Conservation (phyloP, 2,329 filamentous ascomycete species). For the Clonostachys rhizophaga region DNA sequence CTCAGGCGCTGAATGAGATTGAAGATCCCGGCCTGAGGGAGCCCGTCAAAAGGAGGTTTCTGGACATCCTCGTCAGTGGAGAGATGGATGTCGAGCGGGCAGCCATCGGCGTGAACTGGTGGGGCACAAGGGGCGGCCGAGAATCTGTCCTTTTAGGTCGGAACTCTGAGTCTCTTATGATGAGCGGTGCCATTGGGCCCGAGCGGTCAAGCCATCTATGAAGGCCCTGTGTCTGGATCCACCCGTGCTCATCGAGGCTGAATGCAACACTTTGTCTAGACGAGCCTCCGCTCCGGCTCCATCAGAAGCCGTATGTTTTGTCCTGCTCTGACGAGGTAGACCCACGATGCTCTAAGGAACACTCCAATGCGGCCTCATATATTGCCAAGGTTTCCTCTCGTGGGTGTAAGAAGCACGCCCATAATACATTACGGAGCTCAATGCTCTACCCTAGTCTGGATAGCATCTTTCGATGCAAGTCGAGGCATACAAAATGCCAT, state of each 20-base stretch:
- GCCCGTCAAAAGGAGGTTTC: conserved; percentile 66
- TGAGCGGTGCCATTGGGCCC: conserved; percentile 48
- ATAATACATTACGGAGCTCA: no score
- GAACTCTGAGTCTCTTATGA: conserved; percentile 26
- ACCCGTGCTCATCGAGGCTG: neutral
- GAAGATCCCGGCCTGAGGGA: conserved; percentile 57
- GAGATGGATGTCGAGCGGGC: conserved; percentile 88
- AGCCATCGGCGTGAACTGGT: conserved; percentile 78
- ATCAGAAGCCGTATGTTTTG: no score
- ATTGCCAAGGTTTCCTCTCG: no score
- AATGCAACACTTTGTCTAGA: neutral
- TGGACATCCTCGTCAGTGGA: conserved; percentile 72
- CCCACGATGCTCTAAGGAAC: no score
- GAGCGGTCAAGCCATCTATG: conserved; percentile 27
- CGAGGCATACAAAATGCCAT: no score
- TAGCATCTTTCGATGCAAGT: no score
- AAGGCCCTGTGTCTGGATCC: conserved; percentile 1
- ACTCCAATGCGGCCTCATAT: no score
- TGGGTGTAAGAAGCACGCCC: no score
- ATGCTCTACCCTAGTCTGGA: no score
- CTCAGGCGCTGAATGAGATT: conserved; percentile 62
- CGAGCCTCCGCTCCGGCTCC: no score
- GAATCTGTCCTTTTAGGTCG: conserved; percentile 35
- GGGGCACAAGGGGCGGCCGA: conserved; percentile 59
- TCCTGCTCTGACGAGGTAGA: no score